A percentile compares a stretch with the other conserved stretches of the same genome.
Evolutionary conservation across 2,329 filamentous ascomycete species (phyloP).

Genomic region (Arthrobotrys musiformis): DNA sequence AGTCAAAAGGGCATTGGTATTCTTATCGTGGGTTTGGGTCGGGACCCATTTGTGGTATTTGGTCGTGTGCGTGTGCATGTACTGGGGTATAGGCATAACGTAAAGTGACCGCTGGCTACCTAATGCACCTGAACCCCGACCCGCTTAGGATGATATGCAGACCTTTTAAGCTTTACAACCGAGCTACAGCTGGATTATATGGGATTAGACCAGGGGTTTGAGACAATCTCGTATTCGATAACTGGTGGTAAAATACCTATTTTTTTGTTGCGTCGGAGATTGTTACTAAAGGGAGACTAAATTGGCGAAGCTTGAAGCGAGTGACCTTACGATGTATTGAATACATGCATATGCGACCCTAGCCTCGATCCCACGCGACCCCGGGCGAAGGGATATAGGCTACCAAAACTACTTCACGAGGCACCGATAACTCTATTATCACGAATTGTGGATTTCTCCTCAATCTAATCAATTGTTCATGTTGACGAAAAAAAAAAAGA

Average conservation of each 20-base stretch:
- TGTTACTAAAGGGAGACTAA: neutral
- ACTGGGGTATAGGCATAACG: neutral
- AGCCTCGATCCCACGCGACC: too few species aligned
- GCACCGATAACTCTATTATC: neutral
- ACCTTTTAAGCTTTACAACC: neutral
- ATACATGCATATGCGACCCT: too few species aligned
- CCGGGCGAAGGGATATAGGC: neutral
- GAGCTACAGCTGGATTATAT: neutral
- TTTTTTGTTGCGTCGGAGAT: neutral
- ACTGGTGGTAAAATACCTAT: neutral
- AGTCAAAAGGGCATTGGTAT: too few species aligned
- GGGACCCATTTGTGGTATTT: neutral
- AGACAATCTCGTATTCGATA: neutral
- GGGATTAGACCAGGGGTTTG: neutral
- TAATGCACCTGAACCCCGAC: neutral
- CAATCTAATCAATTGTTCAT: too few species aligned
- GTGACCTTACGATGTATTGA: too few species aligned
- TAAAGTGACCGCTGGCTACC: conserved; percentile 13
- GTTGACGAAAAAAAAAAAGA: too few species aligned
- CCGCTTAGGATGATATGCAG: neutral
- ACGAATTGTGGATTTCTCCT: too few species aligned
- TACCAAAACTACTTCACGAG: neutral
- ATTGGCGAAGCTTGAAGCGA: too few species aligned
- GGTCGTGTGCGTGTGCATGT: neutral
- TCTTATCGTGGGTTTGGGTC: too few species aligned